Evolutionary conservation across 2,329 filamentous ascomycete species (phyloP).

Genomic region (Cytospora chrysosperma): DNA sequence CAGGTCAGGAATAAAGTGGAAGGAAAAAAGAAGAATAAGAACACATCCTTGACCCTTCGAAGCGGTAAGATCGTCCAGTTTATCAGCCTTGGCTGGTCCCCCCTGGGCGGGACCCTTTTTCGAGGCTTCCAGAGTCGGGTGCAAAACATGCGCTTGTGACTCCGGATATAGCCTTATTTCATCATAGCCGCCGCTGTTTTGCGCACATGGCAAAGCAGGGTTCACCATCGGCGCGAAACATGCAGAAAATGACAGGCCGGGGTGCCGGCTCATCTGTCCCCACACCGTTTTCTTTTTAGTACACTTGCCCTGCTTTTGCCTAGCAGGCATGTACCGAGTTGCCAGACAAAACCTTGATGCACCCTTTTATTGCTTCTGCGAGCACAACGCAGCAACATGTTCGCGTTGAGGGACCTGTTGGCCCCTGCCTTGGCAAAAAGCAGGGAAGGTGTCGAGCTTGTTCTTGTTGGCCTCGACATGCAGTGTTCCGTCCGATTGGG

Average conservation of each 20-base stretch:
- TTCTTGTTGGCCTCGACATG: slow-evolving; percentile 3
- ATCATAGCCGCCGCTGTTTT: slow-evolving; percentile 23
- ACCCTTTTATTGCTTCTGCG: background rate
- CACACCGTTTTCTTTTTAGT: background rate
- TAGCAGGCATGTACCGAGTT: background rate
- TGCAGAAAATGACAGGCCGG: slow-evolving; percentile 26
- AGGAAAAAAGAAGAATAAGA: background rate
- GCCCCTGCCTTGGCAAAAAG: background rate
- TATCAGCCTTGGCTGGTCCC: background rate
- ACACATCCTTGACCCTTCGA: background rate
- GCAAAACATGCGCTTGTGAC: slow-evolving; percentile 10
- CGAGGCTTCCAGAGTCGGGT: slow-evolving; percentile 3
- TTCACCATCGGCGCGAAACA: slow-evolving; percentile 23
- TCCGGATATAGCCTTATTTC: slow-evolving; percentile 9
- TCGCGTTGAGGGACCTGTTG: background rate
- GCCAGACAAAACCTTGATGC: background rate
- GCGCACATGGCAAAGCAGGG: slow-evolving; percentile 25
- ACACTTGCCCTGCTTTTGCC: background rate
- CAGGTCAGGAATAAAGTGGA: background rate
- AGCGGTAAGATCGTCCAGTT: slow-evolving; percentile 5
- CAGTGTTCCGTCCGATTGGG: slow-evolving; percentile 11
- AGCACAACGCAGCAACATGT: background rate
- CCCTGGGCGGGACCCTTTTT: slow-evolving; percentile 9
- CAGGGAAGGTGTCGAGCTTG: background rate
- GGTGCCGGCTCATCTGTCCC: slow-evolving; percentile 16